These are phyloP conservation scores for Fusarium sp. DNA, from an alignment of 2,329 filamentous ascomycete species.

Conservation along the genomic window DNA sequence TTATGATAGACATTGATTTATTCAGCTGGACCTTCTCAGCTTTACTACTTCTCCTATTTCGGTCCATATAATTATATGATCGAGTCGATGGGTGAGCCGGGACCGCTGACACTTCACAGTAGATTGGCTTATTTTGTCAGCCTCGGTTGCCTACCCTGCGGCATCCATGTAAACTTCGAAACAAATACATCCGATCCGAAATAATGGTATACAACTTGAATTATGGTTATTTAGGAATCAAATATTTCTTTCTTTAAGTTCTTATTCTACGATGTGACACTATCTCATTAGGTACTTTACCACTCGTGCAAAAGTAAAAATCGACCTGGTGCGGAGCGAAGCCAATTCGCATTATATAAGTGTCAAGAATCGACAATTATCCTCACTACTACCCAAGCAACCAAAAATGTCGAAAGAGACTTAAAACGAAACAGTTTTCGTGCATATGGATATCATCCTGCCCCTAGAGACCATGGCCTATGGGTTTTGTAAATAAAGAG, in stretches of 20 bases:
- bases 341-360: too few species aligned
- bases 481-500: neutral
- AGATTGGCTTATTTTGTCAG: neutral
- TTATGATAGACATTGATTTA: neutral
- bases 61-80: neutral
- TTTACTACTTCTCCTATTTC: too few species aligned
- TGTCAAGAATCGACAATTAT: too few species aligned
- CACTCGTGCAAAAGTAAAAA: too few species aligned
- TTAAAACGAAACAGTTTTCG: neutral
- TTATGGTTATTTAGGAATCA: neutral
- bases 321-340: too few species aligned
- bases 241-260: too few species aligned
- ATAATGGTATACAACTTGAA: neutral
- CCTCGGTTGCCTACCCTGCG: slow-evolving; percentile 1
- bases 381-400: neutral
- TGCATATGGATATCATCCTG: neutral
- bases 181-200: neutral
- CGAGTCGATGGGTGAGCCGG: neutral
- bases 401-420: neutral
- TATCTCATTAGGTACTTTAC: too few species aligned
- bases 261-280: too few species aligned
- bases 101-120: neutral
- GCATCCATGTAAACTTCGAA: too few species aligned
- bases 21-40: neutral
- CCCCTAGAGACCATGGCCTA: neutral